A percentile compares a stretch with the other conserved stretches of the same genome.
phyloP scores from a whole-genome alignment of 2,329 filamentous ascomycete species.

The Pestalotiopsis sp. region DNA sequence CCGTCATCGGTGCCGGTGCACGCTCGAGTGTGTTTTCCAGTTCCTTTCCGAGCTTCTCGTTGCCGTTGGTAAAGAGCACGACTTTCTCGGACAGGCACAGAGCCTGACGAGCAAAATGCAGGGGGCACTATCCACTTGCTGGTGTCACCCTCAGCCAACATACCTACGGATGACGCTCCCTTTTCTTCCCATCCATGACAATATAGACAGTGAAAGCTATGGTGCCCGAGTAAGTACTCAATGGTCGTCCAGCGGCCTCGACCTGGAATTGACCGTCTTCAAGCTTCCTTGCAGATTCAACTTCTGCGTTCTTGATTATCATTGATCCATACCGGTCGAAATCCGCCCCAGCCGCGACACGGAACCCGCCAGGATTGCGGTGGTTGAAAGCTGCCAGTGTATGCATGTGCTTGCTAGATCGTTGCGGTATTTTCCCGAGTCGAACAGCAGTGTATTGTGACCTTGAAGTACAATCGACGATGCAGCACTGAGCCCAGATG shows the following conservation, averaged over 20 bases:
- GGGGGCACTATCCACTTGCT: not conserved
- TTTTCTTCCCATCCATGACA: not conserved
- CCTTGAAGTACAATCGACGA: not conserved
- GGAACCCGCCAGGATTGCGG: not conserved
- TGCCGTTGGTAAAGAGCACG: not conserved
- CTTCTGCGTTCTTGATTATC: not conserved
- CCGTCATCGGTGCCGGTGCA: not conserved
- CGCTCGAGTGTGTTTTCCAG: not conserved
- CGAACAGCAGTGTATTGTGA: not conserved
- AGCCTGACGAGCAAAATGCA: not conserved
- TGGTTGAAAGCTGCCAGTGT: not conserved
- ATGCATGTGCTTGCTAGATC: not conserved
- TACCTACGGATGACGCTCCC: not conserved
- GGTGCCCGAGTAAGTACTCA: not conserved
- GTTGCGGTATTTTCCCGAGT: not conserved
- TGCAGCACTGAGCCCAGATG: not conserved
- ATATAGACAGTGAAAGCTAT: not conserved
- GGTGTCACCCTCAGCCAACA: not conserved
- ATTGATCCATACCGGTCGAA: not conserved
- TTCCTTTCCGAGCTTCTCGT: not conserved
- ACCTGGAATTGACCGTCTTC: not conserved
- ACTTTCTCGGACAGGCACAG: not conserved
- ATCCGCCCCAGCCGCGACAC: not conserved
- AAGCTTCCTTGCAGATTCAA: not conserved
- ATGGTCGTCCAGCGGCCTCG: slow-evolving; percentile 4